Base-by-base conservation (phyloP, 345 rosid species). In the Citrus inodora region DNA sequence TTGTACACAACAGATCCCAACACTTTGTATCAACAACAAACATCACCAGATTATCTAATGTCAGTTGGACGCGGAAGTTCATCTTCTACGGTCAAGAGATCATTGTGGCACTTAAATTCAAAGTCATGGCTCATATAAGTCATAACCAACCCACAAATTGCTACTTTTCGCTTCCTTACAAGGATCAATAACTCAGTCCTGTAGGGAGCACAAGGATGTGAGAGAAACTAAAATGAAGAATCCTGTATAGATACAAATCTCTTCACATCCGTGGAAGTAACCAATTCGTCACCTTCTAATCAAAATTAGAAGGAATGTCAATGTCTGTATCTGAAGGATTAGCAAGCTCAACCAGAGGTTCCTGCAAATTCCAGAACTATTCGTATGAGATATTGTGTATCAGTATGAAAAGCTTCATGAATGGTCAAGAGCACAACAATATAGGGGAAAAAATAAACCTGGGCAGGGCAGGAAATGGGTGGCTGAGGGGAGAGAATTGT, bases 321-420 rank as follows among this genome's bases (percentile, higher is more conserved):
- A 89, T 78, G 40, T 88, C 92, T 75, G 91, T 84, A 83, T 91
- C 90, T n/a, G 92, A 91, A 56, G 92, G 87, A 84, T 87, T 85
- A 46, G 87, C 82, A 19, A 88, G 88, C 88, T 89, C 92, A 60
- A 81, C 89, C 73, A 87, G 84, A 24, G 90, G 83, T 76, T 88
- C 94, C 94, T 91, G 91, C 83, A 81, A 59, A 68, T 74, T 33
- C 74, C 73, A 80, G 79, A 82, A 80, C 65, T 74, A 67, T 0
- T 9, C 67, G 32, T 33, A 83, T 82, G 78, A 84, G 83, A 80
- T 40, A 51, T 65, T 66, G 24, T 10, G 40, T 38, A 69, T 73
- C 70, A 78, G 14, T 70, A 17, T 59, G 21, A 33, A 64, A 51
- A 60, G n/a, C 40, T 11, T 46, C 32, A 6, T n/a, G 35, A 9